These are phyloP conservation scores for Camellia japonica DNA, from an alignment of 148 eudicot genomes.

Conservation along the genomic window DNA sequence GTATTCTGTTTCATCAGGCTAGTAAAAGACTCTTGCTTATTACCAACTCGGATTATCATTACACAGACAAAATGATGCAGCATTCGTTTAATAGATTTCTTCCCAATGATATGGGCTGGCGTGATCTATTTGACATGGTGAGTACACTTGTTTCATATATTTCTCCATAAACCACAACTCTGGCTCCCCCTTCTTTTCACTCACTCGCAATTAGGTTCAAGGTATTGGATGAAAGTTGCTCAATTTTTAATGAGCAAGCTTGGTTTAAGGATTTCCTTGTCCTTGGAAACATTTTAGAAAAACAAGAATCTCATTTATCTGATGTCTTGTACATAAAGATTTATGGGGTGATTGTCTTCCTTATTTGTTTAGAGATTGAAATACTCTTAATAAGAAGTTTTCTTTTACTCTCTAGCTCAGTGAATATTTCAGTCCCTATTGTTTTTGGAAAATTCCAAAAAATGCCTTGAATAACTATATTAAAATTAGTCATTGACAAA, in stretches of 20 bases:
- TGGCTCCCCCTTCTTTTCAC: not conserved
- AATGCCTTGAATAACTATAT: not conserved
- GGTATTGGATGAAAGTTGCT: not conserved
- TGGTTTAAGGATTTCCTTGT: not conserved
- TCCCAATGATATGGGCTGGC: constrained; percentile 93
- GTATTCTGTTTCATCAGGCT: constrained; percentile 54
- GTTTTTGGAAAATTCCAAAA: not conserved
- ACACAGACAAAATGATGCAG: constrained; percentile 93
- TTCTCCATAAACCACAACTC: not conserved
- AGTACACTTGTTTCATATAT: constrained; percentile 9
- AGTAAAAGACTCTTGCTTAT: constrained; percentile 87
- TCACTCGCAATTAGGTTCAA: not conserved
- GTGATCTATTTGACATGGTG: constrained; percentile 96
- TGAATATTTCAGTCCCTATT: not conserved
- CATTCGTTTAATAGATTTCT: constrained; percentile 94
- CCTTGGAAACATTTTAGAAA: not conserved
- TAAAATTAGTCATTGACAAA: constrained; percentile 1
- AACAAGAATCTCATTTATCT: not conserved
- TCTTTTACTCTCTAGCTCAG: not conserved
- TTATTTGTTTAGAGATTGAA: not conserved
- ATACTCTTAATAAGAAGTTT: not conserved
- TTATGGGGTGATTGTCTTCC: not conserved
- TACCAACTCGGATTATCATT: constrained; percentile 89
- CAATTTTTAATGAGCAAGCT: not conserved
- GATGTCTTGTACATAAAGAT: not conserved